Base-by-base conservation (phyloP, 805 yeast genomes). In the Saccharomycopsis lassenensis region DNA sequence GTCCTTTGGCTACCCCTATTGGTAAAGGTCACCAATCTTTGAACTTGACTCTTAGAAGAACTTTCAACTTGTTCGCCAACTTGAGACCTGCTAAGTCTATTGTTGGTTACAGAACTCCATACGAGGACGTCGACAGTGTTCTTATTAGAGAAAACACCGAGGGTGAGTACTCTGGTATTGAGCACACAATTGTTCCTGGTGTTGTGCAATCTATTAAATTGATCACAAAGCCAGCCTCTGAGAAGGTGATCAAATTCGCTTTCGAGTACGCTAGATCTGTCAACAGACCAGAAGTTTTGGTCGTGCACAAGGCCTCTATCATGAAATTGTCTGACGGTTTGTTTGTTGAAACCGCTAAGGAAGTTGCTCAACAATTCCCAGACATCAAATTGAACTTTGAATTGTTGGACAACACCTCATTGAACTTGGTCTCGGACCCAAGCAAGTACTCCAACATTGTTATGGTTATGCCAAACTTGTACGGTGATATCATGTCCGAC, bases 131-230 rank as follows among this genome's bases (percentile, higher is more conserved):
- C 47, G 93, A 91, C 65, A 80, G 95, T 46, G 95, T 89, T 24
- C 70, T 91, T 54, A 87, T 91, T 61, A 86, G 98, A 74, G 98
- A 91, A 69, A 91, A 91, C 77, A 89, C 98, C 48, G 97, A 91
- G 65, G 98, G 98, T 71, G 98, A 89, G 67, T 89, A 89, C 70
- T 87, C 96, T 22, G 98, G 98, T 67, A 87, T 91, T 52, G 98
- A 91, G 71, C 98, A 91, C 70, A 81, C 85, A 47, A 86, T 91
- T 48, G 93, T 86, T 40, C 96, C 96, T 48, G 98, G 98, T 57
- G 97, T 91, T 39, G 96, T 91, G 37, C 97, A 91, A 69, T 83
- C 95, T 46, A 89, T 89, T 67, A 91, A 91, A 69, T 74, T 91
- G 62, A 91, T 91, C 69, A 91, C 98, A 56, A 80, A 79, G 58